Conservation (phyloP, 2,329 filamentous ascomycete genomes). For the Orbilia javanica region DNA sequence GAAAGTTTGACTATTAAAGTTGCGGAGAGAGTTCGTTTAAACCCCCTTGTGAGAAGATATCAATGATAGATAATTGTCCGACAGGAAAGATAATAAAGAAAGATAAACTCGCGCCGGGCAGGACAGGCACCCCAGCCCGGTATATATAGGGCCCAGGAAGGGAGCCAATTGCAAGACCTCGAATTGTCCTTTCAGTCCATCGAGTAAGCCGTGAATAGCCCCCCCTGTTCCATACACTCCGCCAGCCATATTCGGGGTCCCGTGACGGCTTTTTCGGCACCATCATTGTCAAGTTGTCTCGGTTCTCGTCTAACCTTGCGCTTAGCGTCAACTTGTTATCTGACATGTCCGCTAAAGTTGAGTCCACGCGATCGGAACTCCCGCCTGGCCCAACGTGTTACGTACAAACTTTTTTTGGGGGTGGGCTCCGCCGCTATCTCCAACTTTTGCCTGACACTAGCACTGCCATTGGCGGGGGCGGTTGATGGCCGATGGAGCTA, state of each 20-base stretch:
- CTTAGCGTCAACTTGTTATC: conserved; percentile 47
- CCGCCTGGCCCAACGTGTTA: conserved; percentile 37
- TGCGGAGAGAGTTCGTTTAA: neutral
- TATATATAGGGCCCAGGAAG: conserved; percentile 25
- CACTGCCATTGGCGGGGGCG: conserved; percentile 1
- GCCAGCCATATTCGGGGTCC: conserved; percentile 41
- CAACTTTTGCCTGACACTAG: neutral
- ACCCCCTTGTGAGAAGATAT: conserved; percentile 7
- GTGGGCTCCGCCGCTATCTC: conserved; percentile 43
- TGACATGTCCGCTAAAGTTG: conserved; percentile 58
- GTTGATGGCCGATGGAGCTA: conserved; percentile 25
- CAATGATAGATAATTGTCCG: conserved; percentile 13
- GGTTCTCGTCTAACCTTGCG: conserved; percentile 59
- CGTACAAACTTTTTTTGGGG: conserved; percentile 33
- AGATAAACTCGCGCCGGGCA: conserved; percentile 33
- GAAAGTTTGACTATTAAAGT: neutral
- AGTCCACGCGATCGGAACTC: conserved; percentile 59
- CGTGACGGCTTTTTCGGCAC: conserved; percentile 27
- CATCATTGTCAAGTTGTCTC: conserved; percentile 27
- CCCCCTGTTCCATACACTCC: conserved; percentile 3
- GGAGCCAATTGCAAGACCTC: conserved; percentile 24
- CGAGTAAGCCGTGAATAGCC: conserved; percentile 52
- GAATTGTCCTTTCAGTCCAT: neutral
- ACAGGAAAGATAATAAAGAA: conserved; percentile 3
- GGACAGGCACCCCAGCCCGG: conserved; percentile 29